phyloP scores from a whole-genome alignment of 1,139 yeast genomes.

The Arxiozyma telluris region DNA sequence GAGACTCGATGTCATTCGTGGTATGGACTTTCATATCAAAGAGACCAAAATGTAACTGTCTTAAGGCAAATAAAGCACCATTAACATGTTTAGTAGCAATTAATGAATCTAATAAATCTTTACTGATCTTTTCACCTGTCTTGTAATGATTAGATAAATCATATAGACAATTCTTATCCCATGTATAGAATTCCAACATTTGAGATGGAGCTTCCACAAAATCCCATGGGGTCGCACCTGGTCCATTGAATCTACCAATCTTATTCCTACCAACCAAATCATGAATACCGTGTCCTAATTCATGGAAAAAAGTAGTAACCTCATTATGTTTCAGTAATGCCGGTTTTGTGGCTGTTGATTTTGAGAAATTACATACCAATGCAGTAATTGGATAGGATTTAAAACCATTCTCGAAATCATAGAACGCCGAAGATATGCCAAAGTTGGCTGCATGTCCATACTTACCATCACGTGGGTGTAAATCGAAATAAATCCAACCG shows the following conservation, averaged over 20 bases:
- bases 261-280: conserved; percentile 59
- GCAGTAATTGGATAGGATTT: conserved; percentile 64
- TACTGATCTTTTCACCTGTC: conserved; percentile 50
- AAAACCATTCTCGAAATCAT: conserved; percentile 36
- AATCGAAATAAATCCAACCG: conserved; percentile 73
- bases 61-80: conserved; percentile 58
- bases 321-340: conserved; percentile 70
- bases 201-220: conserved; percentile 89
- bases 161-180: conserved; percentile 57
- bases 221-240: conserved; percentile 66
- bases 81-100: conserved; percentile 65
- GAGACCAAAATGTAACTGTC: conserved; percentile 70
- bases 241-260: conserved; percentile 62
- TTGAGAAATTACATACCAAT: conserved; percentile 76
- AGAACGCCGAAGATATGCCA: conserved; percentile 56
- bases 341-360: conserved; percentile 62
- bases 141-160: conserved; percentile 58
- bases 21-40: conserved; percentile 71
- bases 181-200: conserved; percentile 82
- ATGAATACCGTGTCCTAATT: conserved; percentile 84
- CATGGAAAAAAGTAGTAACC: conserved; percentile 81
- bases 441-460: conserved; percentile 85
- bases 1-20: conserved; percentile 34
- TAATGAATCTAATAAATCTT: conserved; percentile 51
- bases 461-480: conserved; percentile 80